Evolutionary conservation across 345 rosid genomes (phyloP), one percentile per base, ranked within the genome.

Genomic region (Litchi chinensis): DNA sequence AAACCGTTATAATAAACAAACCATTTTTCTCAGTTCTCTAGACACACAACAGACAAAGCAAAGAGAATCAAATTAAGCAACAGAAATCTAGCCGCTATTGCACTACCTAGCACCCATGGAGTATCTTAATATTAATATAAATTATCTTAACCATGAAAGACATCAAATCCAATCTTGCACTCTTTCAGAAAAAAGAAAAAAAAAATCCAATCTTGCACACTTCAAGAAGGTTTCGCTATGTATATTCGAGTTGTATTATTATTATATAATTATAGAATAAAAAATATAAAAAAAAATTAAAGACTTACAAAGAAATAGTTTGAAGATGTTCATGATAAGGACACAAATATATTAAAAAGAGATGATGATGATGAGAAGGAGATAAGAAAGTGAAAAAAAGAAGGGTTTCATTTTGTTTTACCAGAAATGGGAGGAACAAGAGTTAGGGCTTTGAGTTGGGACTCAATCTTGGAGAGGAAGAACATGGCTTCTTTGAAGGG

Each of bases 401-500:
- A 57, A 40, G 18, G 22, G 8, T 22, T 65, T 65, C 5, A 26
- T 15, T 54, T 60, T 54, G 52, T 5, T 66, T 79, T 79, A 85
- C 88, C 88, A 32, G 84, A 80, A 73, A 46, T 39, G 1, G 78
- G 21, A 71, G 85, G 77, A 11, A 83, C 52, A 75, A 79, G 40
- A 46, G 83, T n/a, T 50, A 86, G 86, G 66, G 84, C 79, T 79
- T 82, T 84, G 82, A 86, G 82, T 70, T 86, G 89, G 65, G 50
- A 76, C 71, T 86, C 87, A 28, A 86, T 75, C 77, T 80, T 81
- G 26, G 79, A 77, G 68, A 86, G 83, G 62, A 86, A 86, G 43
- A 86, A 76, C 89, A 84, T 69, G 73, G 89, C 85, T 80, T 86
- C 89, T 43, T 82, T 84, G 70, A 86, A 69, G 32, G 89, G 89